phyloP scores from a whole-genome alignment of 2,329 filamentous ascomycete genomes.

The Gaeumannomyces sp. region DNA sequence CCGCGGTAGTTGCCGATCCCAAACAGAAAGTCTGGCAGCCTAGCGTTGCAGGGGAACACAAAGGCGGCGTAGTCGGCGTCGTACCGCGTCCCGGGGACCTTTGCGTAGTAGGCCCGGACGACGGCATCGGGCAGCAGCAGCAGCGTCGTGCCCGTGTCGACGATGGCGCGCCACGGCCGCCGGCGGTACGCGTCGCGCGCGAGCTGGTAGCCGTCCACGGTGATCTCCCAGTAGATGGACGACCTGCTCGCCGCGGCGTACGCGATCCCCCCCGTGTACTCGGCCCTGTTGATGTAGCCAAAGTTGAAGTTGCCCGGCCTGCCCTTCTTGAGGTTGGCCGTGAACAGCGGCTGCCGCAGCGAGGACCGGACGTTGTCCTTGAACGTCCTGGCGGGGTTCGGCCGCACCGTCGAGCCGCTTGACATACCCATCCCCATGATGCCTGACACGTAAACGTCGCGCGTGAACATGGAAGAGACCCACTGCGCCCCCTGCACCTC shows the following conservation, averaged over 20 bases:
- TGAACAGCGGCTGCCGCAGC: constrained; percentile 26
- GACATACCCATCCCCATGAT: constrained; percentile 40
- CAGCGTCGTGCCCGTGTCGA: constrained; percentile 38
- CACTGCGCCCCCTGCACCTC: constrained; percentile 35
- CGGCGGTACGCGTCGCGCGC: constrained; percentile 39
- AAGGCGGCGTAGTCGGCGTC: constrained; percentile 27
- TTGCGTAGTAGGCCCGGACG: constrained; percentile 33
- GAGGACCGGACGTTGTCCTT: constrained; percentile 26
- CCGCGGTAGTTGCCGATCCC: constrained; percentile 27
- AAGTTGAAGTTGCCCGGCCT: constrained; percentile 41
- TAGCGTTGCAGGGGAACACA: constrained; percentile 29
- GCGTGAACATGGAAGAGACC: constrained; percentile 34
- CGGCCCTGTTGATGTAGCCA: constrained; percentile 45
- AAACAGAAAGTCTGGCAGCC: constrained; percentile 29
- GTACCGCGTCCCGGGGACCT: constrained; percentile 30
- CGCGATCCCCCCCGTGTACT: constrained; percentile 47
- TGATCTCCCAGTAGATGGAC: constrained; percentile 52
- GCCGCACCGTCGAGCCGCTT: constrained; percentile 35
- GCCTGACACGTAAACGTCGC: constrained; percentile 31
- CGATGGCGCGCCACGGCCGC: constrained; percentile 23
- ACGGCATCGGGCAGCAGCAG: constrained; percentile 29
- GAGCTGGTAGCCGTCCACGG: constrained; percentile 41
- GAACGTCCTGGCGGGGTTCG: constrained; percentile 34
- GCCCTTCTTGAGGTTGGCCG: constrained; percentile 25
- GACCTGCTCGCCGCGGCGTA: constrained; percentile 43